Evolutionary conservation across 208 protist genomes (phyloP), one percentile per base, ranked within the genome.

Genomic region (Acanthamoeba healyi): DNA sequence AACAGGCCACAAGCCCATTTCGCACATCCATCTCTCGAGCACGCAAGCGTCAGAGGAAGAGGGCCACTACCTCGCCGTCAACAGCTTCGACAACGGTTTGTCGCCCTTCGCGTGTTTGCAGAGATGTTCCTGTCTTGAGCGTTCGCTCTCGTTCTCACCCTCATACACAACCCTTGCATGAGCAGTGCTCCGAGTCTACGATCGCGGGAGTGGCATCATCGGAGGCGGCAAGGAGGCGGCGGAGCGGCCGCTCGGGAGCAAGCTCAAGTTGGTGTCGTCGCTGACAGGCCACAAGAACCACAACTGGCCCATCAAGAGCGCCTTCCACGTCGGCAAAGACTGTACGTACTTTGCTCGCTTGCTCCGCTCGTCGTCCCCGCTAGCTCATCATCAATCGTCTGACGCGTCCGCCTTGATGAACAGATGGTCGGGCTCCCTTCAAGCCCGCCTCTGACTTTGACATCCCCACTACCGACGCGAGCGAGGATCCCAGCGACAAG

Each of bases 221-320:
- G 40, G 72, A 46, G 72, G 44, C 77, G 77, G 44, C 26, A 46
- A 86, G 77, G 77, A 49, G 3, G 77, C 46, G 29, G 77, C 77
- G 5, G 46, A 58, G 46, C 22, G 65, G 22, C 65, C 65, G 12
- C 32, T 74, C 19, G 34, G 77, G 14, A 86, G 46, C 38, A 49
- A n/a, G 38, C 46, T 86, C 46, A 70, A 46, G 34, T 42, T 94
- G 26, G 40, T 90, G 15, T 90, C 93, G 22, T 96, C 95, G 6
- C 54, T 96, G 6, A 94, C 95, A 38, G 72, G 86, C 29, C 86
- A 96, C 42, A 96, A 96, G 49, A 96, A 96, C 67, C 92, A 96
- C 51, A 96, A 96, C 84, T 96, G 92, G 91, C 95, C 95, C 49
- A 96, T 96, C 54, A 94, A 92, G n/a, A 94, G 92, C 32, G 67